Percentiles rank a stretch among this genome's conserved stretches.
Evolutionary conservation across 495 filamentous ascomycete genomes (phyloP).

Genomic region (Talaromyces proteolyticus): DNA sequence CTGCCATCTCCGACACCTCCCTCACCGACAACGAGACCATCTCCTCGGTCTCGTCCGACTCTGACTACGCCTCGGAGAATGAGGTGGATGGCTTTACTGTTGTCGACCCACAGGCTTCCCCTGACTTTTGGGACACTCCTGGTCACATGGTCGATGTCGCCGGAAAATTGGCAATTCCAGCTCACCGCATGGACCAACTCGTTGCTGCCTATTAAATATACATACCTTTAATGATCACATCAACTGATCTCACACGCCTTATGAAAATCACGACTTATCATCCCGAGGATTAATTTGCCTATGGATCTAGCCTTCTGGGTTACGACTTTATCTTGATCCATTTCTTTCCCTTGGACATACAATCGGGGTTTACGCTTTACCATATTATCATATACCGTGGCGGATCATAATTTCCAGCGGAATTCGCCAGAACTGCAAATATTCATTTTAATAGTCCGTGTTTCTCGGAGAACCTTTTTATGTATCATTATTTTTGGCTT

Average conservation of each 20-base stretch:
- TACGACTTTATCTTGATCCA: background rate
- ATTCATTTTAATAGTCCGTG: background rate
- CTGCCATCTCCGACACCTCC: constrained; percentile 35
- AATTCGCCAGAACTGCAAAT: background rate
- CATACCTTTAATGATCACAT: background rate
- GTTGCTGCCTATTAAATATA: background rate
- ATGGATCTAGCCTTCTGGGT: background rate
- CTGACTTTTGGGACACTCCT: constrained; percentile 3
- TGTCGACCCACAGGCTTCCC: constrained; percentile 6
- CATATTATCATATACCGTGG: background rate
- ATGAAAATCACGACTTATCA: background rate
- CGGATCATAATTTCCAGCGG: background rate
- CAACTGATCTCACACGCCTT: background rate
- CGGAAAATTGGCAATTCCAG: background rate
- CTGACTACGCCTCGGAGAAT: constrained; percentile 21
- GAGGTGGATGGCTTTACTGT: constrained; percentile 21
- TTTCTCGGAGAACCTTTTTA: too few relatives aligned
- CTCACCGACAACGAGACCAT: constrained; percentile 34
- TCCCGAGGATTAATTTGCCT: background rate
- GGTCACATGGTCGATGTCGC: background rate
- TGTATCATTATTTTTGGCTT: background rate
- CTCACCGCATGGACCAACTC: too few relatives aligned
- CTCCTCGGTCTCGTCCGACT: constrained; percentile 30
- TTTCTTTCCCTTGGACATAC: background rate
- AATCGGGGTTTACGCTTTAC: background rate